Base-by-base conservation (phyloP, 345 rosid species). In the Syzygium aromaticum region DNA sequence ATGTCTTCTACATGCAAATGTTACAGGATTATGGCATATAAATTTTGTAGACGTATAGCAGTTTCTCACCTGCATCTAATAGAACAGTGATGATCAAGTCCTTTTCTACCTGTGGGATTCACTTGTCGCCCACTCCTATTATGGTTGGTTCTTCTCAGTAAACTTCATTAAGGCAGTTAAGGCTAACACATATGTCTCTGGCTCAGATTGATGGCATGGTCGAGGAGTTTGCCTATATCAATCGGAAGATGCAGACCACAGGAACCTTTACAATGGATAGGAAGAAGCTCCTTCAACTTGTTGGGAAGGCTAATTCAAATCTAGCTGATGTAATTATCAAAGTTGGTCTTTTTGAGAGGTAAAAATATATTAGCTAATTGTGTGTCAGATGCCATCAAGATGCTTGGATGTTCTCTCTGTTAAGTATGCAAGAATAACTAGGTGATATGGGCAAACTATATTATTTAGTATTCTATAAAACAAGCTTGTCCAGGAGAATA, bases 281-380 rank as follows among this genome's bases (percentile, higher is more conserved):
- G 93, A 95, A 86, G 90, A 96, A 94, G 89, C 99, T 97, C 89
- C 90, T 97, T 87, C 95, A 94, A 86, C 97, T 97, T 80, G 98
- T 96, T 67, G 99, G 99, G 90, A 96, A 97, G 93, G 99, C 98
- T 84, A 97, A 97, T 92, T 97, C 99, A 84, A 96, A 94, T 94
- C 90, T 97, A 86, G 98, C 98, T 5, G 98, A 94, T 89, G 98
- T 97, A 16, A 97, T 97, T 92, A 97, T 96, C 86, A 97, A 95
- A 97, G 98, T 97, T 86, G 99, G 99, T 87, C 94, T 97, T 87
- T 96, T 97, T 89, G 99, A 97, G 61, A 95, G 99, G 99, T 96
- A 93, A 88, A 30, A 63, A 53, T 23, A 8, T 30, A 28, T 27
- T 86, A 89, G 83, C 46, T 87, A 33, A 17, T 38, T 33, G 83